A percentile compares a stretch with the other conserved stretches of the same genome.
These are phyloP conservation scores for Lasiodiplodia citricola DNA, from an alignment of 2,329 filamentous ascomycete genomes.

Conservation along the genomic window DNA sequence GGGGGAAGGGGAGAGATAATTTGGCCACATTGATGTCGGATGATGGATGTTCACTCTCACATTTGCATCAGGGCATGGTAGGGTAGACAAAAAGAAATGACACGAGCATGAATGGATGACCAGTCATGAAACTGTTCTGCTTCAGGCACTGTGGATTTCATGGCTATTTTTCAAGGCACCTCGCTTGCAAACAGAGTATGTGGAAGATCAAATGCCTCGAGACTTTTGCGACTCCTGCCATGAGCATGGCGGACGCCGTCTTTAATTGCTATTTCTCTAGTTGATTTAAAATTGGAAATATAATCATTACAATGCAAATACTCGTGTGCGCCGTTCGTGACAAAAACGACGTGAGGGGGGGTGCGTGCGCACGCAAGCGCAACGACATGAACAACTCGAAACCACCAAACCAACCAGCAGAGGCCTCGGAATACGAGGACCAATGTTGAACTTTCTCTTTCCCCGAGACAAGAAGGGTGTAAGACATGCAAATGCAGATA, in stretches of 20 bases:
- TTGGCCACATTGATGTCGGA: neutral
- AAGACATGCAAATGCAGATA: neutral
- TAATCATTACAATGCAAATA: neutral
- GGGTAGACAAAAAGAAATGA: neutral
- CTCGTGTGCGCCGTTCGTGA: constrained; percentile 21
- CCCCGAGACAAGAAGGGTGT: neutral
- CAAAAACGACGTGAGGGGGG: constrained; percentile 14
- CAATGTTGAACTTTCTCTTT: neutral
- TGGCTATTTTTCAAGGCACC: neutral
- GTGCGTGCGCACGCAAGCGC: neutral
- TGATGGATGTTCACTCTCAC: neutral
- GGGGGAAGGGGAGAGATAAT: neutral
- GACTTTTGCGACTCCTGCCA: neutral
- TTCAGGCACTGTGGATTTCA: neutral
- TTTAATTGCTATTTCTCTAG: neutral
- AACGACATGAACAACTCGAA: neutral
- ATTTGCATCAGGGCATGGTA: neutral
- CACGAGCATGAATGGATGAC: constrained; percentile 3
- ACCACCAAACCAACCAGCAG: constrained; percentile 10
- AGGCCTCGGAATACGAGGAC: constrained; percentile 1
- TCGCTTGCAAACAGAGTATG: neutral
- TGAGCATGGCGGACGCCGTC: neutral
- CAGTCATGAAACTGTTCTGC: neutral
- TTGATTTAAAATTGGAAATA: neutral
- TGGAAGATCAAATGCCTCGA: neutral